Percentiles rank a stretch among this genome's conserved stretches.
Conservation (phyloP, 306 rosid genomes). For the Gillenia trifoliata region DNA sequence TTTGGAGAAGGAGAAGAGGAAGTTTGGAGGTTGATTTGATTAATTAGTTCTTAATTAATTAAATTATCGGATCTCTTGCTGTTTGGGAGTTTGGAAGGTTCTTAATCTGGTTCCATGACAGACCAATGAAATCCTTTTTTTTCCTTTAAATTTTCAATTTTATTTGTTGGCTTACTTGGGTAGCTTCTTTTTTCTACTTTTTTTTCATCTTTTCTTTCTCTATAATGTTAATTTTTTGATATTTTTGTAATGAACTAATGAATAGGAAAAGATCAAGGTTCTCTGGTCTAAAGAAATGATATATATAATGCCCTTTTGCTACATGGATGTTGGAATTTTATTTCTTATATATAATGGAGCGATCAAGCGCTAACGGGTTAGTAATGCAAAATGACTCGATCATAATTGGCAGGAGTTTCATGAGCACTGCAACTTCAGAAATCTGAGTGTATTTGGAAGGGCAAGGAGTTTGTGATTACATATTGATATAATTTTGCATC, state of each 20-base stretch:
- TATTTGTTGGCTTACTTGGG: conserved; percentile 6
- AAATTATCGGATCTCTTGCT: neutral
- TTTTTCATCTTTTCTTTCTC: neutral
- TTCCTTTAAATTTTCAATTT: neutral
- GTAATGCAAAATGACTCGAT: no score
- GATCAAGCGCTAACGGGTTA: no score
- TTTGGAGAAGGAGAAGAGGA: conserved; percentile 60
- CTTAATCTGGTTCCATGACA: neutral
- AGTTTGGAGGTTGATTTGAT: conserved; percentile 57
- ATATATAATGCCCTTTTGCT: neutral
- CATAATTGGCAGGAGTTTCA: neutral
- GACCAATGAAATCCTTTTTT: conserved; percentile 8
- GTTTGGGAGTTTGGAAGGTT: neutral
- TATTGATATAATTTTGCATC: neutral
- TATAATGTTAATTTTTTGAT: conserved; percentile 22
- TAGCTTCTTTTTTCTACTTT: conserved; percentile 1
- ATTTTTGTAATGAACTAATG: conserved; percentile 16
- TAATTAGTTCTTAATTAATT: neutral
- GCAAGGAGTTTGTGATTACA: neutral
- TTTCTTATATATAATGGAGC: no score
- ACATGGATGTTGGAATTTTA: conserved; percentile 15
- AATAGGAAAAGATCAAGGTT: conserved; percentile 13
- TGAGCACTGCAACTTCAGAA: neutral
- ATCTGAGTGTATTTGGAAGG: neutral
- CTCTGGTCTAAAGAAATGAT: conserved; percentile 1